Conservation (phyloP, 257 asterid species). For the Scutellaria galericulata region DNA sequence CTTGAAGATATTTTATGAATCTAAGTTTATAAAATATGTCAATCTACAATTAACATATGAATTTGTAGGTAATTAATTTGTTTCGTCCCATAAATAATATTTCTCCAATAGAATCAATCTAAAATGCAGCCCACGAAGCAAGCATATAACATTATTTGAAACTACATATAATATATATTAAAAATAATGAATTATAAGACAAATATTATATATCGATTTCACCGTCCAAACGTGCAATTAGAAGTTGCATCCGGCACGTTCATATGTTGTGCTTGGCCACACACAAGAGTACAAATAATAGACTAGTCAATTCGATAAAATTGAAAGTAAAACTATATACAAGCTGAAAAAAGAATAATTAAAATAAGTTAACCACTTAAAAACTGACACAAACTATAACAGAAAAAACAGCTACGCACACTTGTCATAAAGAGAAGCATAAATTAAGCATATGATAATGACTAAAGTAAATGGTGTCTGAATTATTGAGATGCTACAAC, state of each 20-base stretch:
- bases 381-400: background rate
- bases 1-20: too few relatives aligned
- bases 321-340: background rate
- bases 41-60: too few relatives aligned
- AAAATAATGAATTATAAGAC: too few relatives aligned
- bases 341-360: background rate
- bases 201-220: too few relatives aligned
- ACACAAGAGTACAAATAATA: background rate
- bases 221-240: background rate
- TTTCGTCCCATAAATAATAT: too few relatives aligned
- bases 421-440: constrained; percentile 18
- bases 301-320: background rate
- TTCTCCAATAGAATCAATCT: too few relatives aligned
- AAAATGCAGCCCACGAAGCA: background rate
- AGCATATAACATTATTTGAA: background rate
- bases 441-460: constrained; percentile 14
- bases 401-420: constrained; percentile 30
- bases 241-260: background rate
- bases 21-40: too few relatives aligned
- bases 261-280: constrained; percentile 11
- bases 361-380: background rate
- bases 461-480: constrained; percentile 19
- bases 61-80: too few relatives aligned
- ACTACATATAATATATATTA: too few relatives aligned
- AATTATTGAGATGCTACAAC: constrained; percentile 30